Evolutionary conservation across 2,329 filamentous ascomycete genomes (phyloP).

Genomic region (Colletotrichum falcatum): DNA sequence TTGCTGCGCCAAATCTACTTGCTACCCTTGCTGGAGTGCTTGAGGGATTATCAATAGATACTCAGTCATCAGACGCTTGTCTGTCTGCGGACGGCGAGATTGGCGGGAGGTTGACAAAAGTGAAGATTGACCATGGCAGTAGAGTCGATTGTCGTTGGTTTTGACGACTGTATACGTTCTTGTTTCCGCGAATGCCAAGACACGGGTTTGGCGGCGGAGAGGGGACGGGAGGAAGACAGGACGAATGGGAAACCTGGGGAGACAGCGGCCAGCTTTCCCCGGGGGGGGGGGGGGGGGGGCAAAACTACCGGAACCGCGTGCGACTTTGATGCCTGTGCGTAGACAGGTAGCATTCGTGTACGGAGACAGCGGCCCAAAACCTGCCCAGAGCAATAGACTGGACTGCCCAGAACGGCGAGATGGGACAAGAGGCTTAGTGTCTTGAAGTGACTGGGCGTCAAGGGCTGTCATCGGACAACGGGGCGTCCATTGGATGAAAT

Average conservation of each 20-base stretch:
- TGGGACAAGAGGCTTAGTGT: conserved; percentile 30
- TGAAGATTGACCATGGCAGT: neutral
- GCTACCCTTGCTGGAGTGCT: neutral
- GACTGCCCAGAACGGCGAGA: conserved; percentile 26
- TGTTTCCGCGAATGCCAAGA: conserved; percentile 20
- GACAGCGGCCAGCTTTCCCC: neutral
- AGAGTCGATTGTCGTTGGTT: neutral
- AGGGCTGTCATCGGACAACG: neutral
- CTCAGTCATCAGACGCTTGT: neutral
- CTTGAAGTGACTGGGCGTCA: conserved; percentile 26
- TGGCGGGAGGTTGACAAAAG: no score
- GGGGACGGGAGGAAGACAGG: conserved; percentile 6
- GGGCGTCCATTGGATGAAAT: conserved; percentile 10
- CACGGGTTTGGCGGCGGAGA: neutral
- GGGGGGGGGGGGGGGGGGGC: neutral
- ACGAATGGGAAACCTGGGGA: conserved; percentile 7
- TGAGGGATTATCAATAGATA: rapidly evolving
- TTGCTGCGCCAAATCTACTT: neutral
- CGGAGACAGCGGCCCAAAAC: conserved; percentile 11
- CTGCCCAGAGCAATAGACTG: conserved; percentile 24
- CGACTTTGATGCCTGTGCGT: neutral
- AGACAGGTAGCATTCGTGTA: neutral
- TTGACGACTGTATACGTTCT: neutral
- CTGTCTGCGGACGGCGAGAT: no score
- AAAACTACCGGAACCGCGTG: conserved; percentile 8